A percentile compares a stretch with the other conserved stretches of the same genome.
Evolutionary conservation across 2,329 filamentous ascomycete species (phyloP).

Genomic region (Didymellaceae sp.): DNA sequence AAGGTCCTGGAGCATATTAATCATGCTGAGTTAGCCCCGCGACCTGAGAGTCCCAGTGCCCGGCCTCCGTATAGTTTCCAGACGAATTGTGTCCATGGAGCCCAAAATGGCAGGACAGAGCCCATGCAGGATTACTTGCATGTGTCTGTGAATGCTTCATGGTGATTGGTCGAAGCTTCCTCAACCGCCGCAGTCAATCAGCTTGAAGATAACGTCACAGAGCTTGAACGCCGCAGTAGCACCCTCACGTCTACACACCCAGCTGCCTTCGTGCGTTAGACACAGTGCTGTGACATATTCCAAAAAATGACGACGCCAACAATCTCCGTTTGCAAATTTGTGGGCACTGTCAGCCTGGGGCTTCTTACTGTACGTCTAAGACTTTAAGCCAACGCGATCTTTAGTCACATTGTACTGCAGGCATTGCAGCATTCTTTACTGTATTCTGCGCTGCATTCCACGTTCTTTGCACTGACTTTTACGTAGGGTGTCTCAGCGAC

Average conservation of each 20-base stretch:
- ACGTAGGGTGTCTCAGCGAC: constrained; percentile 86
- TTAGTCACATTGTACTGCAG: no score
- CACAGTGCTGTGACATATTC: neutral
- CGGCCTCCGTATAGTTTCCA: no score
- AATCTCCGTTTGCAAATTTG: constrained; percentile 85
- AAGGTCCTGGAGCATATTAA: no score
- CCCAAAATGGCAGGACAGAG: neutral
- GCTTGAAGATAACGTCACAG: constrained; percentile 29
- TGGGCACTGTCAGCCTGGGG: constrained; percentile 88
- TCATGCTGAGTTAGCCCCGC: no score
- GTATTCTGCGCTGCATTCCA: no score
- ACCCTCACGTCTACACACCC: constrained; percentile 4
- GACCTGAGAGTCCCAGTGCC: no score
- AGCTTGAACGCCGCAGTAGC: neutral
- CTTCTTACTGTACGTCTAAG: constrained; percentile 77
- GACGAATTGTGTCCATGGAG: no score
- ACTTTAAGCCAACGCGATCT: no score
- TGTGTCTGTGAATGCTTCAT: neutral
- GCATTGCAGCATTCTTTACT: neutral
- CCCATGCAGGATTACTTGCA: neutral
- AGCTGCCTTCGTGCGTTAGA: neutral
- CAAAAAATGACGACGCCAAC: constrained; percentile 67
- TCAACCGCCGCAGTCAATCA: constrained; percentile 27
- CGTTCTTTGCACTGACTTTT: constrained; percentile 4
- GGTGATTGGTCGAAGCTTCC: constrained; percentile 8